Conservation (phyloP, 768 basidiomycete genomes). For the Amanita pallidorosea region DNA sequence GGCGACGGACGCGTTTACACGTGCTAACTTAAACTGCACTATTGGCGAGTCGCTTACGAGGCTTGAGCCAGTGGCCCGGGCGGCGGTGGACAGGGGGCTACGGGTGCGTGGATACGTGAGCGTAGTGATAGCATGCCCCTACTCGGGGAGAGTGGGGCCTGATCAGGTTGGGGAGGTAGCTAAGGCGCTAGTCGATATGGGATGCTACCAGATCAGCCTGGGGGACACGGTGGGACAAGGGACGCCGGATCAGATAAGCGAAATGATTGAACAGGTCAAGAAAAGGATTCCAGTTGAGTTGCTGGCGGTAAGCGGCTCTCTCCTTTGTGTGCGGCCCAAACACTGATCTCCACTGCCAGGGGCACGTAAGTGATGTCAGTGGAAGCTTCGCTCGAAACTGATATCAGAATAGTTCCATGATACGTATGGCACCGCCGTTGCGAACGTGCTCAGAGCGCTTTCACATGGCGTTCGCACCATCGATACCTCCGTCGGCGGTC, state of each 20-base stretch:
- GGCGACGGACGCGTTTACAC: slow-evolving; percentile 78
- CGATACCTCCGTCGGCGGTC: slow-evolving; percentile 76
- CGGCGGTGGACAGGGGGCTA: slow-evolving; percentile 51
- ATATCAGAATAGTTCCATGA: slow-evolving; percentile 63
- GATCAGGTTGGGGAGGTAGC: slow-evolving; percentile 57
- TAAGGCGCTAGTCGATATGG: slow-evolving; percentile 71
- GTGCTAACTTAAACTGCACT: slow-evolving; percentile 76
- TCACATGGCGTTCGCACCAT: slow-evolving; percentile 70
- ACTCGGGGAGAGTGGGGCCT: slow-evolving; percentile 66
- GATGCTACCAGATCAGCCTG: slow-evolving; percentile 87
- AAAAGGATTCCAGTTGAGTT: slow-evolving; percentile 46
- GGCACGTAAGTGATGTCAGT: slow-evolving; percentile 34
- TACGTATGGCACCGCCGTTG: slow-evolving; percentile 76
- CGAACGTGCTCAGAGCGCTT: slow-evolving; percentile 66
- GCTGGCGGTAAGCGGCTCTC: slow-evolving; percentile 48
- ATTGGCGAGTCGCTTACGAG: slow-evolving; percentile 59
- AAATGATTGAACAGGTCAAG: slow-evolving; percentile 63
- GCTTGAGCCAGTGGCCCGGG: slow-evolving; percentile 48
- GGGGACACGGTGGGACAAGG: slow-evolving; percentile 91
- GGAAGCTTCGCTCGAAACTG: background rate
- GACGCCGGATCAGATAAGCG: slow-evolving; percentile 54
- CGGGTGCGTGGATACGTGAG: slow-evolving; percentile 82
- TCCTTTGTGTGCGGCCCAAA: background rate
- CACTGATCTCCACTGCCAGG: slow-evolving; percentile 20
- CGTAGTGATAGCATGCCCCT: slow-evolving; percentile 78